Evolutionary conservation across 768 basidiomycete genomes (phyloP).

Genomic region (Psilocybe tampanensis): DNA sequence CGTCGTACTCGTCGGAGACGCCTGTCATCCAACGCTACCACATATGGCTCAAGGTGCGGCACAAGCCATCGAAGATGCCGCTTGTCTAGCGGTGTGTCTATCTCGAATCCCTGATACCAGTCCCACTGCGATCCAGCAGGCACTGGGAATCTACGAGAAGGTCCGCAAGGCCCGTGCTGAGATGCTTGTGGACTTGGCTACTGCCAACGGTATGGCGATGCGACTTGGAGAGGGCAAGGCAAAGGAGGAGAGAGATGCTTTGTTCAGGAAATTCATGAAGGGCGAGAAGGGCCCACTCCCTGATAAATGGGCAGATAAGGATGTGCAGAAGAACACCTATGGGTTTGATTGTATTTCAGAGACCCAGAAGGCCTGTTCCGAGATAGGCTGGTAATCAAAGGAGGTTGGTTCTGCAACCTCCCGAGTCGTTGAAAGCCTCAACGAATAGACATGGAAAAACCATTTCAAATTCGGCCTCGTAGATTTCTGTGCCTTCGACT

Average conservation of each 20-base stretch:
- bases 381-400: neutral
- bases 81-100: neutral
- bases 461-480: too few species aligned
- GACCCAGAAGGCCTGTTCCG: neutral
- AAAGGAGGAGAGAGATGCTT: slow-evolving; percentile 2
- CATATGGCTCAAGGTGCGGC: slow-evolving; percentile 3
- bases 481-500: too few species aligned
- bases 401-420: neutral
- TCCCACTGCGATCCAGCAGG: neutral
- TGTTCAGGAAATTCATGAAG: neutral
- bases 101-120: neutral
- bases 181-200: slow-evolving; percentile 2
- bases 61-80: slow-evolving; percentile 5
- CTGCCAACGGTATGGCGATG: neutral
- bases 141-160: neutral
- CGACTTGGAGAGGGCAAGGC: slow-evolving; percentile 5
- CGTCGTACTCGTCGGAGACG: slow-evolving; percentile 4
- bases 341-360: slow-evolving; percentile 3
- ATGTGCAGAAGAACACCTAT: slow-evolving; percentile 2
- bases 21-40: slow-evolving; percentile 5
- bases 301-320: slow-evolving; percentile 8
- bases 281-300: slow-evolving; percentile 1
- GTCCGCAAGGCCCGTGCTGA: slow-evolving; percentile 4
- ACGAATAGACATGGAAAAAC: too few species aligned
- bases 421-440: too few species aligned